A percentile compares a stretch with the other conserved stretches of the same genome.
Evolutionary conservation across 768 basidiomycete species (phyloP).

Genomic region (Psilocybe cyanescens): DNA sequence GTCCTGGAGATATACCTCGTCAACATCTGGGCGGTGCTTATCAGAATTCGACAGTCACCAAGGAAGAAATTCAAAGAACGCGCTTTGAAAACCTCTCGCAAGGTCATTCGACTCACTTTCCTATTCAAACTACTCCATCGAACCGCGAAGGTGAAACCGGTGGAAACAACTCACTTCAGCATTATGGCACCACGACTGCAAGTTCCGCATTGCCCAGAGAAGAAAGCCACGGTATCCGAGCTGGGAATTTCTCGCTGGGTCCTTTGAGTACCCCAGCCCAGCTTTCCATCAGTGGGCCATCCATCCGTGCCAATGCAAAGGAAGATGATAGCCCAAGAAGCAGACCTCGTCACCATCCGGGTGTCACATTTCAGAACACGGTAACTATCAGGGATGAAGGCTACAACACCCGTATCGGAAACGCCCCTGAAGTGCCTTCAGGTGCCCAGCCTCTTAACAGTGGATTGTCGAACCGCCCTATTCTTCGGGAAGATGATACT

Average conservation of each 20-base stretch:
- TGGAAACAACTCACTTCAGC: background rate
- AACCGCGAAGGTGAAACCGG: background rate
- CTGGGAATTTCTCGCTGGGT: background rate
- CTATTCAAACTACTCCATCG: background rate
- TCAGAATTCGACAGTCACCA: background rate
- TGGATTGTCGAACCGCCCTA: background rate
- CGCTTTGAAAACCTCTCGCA: background rate
- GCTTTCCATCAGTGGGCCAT: background rate
- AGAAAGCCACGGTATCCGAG: background rate
- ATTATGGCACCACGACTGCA: background rate
- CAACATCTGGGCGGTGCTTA: background rate
- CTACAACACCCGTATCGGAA: background rate
- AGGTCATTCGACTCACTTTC: background rate
- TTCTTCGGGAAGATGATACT: background rate
- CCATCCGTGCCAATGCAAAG: background rate
- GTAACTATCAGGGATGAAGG: background rate
- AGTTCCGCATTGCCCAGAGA: background rate
- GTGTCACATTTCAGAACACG: background rate
- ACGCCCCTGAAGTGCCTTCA: background rate
- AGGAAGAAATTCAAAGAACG: background rate
- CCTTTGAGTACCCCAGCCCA: background rate
- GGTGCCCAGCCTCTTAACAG: background rate
- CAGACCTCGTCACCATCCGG: background rate
- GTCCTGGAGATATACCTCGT: background rate
- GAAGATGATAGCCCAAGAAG: background rate